These are phyloP conservation scores for Xylariaceae sp. DNA, from an alignment of 2,329 filamentous ascomycete species.

Conservation along the genomic window DNA sequence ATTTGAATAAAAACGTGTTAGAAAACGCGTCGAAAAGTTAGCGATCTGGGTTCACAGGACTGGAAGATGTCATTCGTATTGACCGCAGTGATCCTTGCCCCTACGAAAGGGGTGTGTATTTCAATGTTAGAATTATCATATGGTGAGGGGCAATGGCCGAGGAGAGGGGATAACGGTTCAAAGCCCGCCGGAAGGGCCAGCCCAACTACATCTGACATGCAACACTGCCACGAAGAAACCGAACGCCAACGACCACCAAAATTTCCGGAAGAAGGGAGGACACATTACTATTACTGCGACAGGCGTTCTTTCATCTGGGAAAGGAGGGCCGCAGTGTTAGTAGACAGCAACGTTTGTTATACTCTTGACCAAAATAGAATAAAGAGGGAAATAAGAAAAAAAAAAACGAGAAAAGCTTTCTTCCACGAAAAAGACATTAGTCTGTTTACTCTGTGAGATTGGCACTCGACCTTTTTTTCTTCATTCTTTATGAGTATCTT, in stretches of 20 bases:
- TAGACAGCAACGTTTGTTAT: constrained; percentile 6
- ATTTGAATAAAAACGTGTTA: neutral
- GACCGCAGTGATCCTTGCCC: constrained; percentile 5
- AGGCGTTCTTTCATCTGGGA: constrained; percentile 18
- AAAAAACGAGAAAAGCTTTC: neutral
- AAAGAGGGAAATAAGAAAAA: constrained; percentile 9
- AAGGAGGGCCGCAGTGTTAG: constrained; percentile 5
- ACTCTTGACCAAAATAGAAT: neutral
- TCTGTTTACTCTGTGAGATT: neutral
- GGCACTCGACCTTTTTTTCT: no score
- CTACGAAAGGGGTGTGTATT: constrained; percentile 8
- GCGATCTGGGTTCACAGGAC: constrained; percentile 1
- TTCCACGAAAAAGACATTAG: neutral
- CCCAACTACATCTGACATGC: neutral
- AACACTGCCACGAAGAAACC: neutral
- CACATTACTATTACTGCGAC: constrained; percentile 6
- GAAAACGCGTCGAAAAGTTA: constrained; percentile 4
- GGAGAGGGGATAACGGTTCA: constrained; percentile 1
- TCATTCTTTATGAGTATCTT: no score
- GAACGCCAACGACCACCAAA: neutral
- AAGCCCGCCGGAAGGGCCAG: neutral
- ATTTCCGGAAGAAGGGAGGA: neutral
- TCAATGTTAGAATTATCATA: constrained; percentile 4
- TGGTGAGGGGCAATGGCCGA: neutral
- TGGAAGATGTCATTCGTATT: constrained; percentile 1